Conservation (phyloP, 192 early-diverging fungal species). For the Phlyctochytrium bullatum region DNA sequence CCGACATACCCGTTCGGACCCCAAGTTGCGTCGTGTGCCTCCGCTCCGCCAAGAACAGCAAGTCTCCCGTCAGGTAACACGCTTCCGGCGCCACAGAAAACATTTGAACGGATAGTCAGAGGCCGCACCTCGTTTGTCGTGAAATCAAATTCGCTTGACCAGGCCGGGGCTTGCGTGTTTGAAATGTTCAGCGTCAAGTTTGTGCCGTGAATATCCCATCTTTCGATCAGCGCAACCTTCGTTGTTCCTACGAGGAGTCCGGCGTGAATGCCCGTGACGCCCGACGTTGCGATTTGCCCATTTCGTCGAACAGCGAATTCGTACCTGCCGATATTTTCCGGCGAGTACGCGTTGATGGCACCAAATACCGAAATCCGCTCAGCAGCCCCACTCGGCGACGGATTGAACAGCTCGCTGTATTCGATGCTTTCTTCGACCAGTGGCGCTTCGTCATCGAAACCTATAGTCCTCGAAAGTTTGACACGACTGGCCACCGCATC, state of each 20-base stretch:
- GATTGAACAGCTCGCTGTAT: not conserved
- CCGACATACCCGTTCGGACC: not conserved
- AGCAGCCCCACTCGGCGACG: not conserved
- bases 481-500: no score
- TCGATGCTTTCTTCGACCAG: not conserved
- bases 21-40: not conserved
- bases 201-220: conserved; percentile 4
- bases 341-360: not conserved
- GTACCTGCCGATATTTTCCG: not conserved
- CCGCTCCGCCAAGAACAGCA: conserved; percentile 16
- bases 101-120: conserved; percentile 10
- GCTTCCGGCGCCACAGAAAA: conserved; percentile 15
- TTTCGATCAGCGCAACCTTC: conserved; percentile 46
- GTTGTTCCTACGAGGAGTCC: conserved; percentile 46
- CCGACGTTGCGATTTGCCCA: conserved; percentile 9
- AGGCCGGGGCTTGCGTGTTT: no score
- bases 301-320: not conserved
- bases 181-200: not conserved
- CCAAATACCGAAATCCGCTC: not conserved
- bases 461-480: no score
- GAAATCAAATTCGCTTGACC: conserved; percentile 3
- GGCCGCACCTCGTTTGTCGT: not conserved
- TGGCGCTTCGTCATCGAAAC: not conserved
- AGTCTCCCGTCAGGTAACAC: conserved; percentile 15
- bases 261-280: conserved; percentile 45